Evolutionary conservation across 78 protist species (phyloP).

Genomic region (Ministeria vibrans): DNA sequence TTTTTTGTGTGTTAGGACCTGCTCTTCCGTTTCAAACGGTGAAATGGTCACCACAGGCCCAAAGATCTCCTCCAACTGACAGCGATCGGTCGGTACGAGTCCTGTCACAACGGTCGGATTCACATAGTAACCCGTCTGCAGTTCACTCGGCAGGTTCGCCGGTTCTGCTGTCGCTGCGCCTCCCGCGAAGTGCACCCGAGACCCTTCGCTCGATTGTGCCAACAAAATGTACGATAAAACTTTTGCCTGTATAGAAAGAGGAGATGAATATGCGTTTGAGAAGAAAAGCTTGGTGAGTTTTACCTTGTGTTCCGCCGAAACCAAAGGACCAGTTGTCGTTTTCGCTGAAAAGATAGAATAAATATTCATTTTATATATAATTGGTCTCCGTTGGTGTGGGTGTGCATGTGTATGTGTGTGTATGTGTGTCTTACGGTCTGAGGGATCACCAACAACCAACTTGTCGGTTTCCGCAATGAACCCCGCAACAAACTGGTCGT

Average conservation of each 20-base stretch:
- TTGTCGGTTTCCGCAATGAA: slow-evolving; percentile 34
- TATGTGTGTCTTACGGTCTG: slow-evolving; percentile 13
- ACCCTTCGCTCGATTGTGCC: too few relatives aligned
- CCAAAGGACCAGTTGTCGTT: too few relatives aligned
- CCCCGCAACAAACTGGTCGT: slow-evolving; percentile 51
- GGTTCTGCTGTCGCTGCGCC: background rate
- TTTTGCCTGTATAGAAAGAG: too few relatives aligned
- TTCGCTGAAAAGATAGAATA: too few relatives aligned
- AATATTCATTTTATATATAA: too few relatives aligned
- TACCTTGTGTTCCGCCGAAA: too few relatives aligned
- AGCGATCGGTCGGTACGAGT: background rate
- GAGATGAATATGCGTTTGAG: too few relatives aligned
- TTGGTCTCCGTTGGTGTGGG: background rate
- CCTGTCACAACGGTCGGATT: slow-evolving; percentile 68
- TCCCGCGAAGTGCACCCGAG: too few relatives aligned
- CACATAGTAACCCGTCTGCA: slow-evolving; percentile 49
- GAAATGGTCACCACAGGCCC: slow-evolving; percentile 71
- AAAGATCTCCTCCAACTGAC: slow-evolving; percentile 50
- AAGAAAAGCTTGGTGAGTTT: too few relatives aligned
- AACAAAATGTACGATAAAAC: too few relatives aligned
- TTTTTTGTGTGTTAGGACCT: too few relatives aligned
- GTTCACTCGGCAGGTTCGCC: slow-evolving; percentile 9
- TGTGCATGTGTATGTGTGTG: too few relatives aligned
- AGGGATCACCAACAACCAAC: slow-evolving; percentile 63
- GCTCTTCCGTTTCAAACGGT: slow-evolving; percentile 56